Evolutionary conservation across 192 early-diverging fungal genomes (phyloP).

Genomic region (Geranomyces michiganensis): DNA sequence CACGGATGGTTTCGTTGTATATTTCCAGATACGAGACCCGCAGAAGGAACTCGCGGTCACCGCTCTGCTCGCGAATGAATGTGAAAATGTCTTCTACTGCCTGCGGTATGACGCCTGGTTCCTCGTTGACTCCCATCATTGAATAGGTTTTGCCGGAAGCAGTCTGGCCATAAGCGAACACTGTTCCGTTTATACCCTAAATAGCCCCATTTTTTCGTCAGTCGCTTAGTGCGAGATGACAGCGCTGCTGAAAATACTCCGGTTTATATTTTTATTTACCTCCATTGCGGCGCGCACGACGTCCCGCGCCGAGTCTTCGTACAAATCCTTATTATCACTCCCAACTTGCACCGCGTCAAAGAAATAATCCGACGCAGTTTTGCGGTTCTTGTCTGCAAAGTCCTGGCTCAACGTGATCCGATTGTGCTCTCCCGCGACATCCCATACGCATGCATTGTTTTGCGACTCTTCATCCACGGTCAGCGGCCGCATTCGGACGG

Average conservation of each 20-base stretch:
- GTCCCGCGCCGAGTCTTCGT: constrained; percentile 52
- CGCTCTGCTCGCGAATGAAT: constrained; percentile 56
- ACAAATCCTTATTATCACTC: constrained; percentile 58
- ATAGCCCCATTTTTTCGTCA: not conserved
- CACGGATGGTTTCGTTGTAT: constrained; percentile 77
- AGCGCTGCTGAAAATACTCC: no score
- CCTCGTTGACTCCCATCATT: constrained; percentile 65
- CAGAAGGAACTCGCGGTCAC: constrained; percentile 80
- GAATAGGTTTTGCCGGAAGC: constrained; percentile 88
- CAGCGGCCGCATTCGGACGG: constrained; percentile 24
- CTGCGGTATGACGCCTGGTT: constrained; percentile 71
- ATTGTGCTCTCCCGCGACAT: not conserved
- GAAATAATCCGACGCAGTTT: constrained; percentile 10
- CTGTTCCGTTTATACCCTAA: constrained; percentile 61
- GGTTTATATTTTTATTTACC: constrained; percentile 72
- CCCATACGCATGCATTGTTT: constrained; percentile 15
- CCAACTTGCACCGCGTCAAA: constrained; percentile 51
- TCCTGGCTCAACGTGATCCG: constrained; percentile 8
- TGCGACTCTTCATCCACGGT: not conserved
- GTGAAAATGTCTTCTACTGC: constrained; percentile 70
- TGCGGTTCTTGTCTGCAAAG: constrained; percentile 25
- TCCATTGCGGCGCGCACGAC: constrained; percentile 76
- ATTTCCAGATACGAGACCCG: constrained; percentile 98
- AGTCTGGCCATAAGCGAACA: constrained; percentile 99
- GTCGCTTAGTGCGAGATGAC: not conserved